These are phyloP conservation scores for Nannizzia gypsea DNA, from an alignment of 2,329 filamentous ascomycete species.

Conservation along the genomic window DNA sequence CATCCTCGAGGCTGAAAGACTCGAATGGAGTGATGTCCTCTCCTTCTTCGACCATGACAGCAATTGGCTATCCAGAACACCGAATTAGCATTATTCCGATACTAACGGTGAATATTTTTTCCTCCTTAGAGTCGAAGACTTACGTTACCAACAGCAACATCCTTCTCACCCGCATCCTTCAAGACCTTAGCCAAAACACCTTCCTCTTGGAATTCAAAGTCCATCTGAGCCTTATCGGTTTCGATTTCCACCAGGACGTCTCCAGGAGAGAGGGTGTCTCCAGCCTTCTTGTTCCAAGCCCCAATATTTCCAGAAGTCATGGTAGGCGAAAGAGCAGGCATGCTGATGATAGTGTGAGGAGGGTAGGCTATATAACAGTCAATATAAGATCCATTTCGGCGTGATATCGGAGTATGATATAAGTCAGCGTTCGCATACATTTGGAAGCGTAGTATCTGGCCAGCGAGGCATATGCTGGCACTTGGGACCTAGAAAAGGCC, in stretches of 20 bases:
- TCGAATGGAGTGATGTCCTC: slow-evolving; percentile 80
- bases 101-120: slow-evolving; percentile 2
- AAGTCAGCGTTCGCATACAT: slow-evolving; percentile 38
- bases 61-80: slow-evolving; percentile 61
- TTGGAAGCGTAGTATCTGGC: slow-evolving; percentile 58
- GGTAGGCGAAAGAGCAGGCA: slow-evolving; percentile 95
- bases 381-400: background rate
- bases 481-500: slow-evolving; percentile 24
- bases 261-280: slow-evolving; percentile 75
- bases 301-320: slow-evolving; percentile 97
- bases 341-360: slow-evolving; percentile 87
- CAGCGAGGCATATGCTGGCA: slow-evolving; percentile 47
- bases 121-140: slow-evolving; percentile 31
- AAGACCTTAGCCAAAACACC: slow-evolving; percentile 89
- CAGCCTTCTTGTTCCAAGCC: slow-evolving; percentile 92
- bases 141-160: slow-evolving; percentile 88
- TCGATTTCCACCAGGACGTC: slow-evolving; percentile 97
- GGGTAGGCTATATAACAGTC: slow-evolving; percentile 60
- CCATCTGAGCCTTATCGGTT: slow-evolving; percentile 99
- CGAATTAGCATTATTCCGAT: background rate
- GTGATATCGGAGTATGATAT: slow-evolving; percentile 11
- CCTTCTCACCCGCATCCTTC: slow-evolving; percentile 86
- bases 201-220: slow-evolving; percentile 99
- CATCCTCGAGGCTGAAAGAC: slow-evolving; percentile 76
- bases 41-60: slow-evolving; percentile 85